These are phyloP conservation scores for Dioszegia aurantiaca DNA, from an alignment of 768 basidiomycete genomes.

Conservation along the genomic window DNA sequence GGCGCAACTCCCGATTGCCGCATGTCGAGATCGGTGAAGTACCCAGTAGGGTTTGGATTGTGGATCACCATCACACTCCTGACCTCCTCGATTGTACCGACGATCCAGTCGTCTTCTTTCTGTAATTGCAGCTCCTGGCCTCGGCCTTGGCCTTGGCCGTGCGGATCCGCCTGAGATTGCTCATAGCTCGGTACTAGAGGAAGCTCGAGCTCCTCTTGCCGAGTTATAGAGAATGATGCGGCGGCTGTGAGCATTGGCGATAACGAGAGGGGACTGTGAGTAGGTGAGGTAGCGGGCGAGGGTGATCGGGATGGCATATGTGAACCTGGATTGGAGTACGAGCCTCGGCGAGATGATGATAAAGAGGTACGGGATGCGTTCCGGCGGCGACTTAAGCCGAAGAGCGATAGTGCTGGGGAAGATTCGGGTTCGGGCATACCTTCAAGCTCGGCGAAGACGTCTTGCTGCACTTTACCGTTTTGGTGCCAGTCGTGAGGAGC, in stretches of 20 bases:
- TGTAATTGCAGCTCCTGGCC: background rate
- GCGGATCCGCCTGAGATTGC: slow-evolving; percentile 11
- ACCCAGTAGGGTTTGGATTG: slow-evolving; percentile 26
- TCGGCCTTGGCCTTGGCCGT: background rate
- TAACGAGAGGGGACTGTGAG: background rate
- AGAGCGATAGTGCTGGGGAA: background rate
- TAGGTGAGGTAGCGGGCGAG: background rate
- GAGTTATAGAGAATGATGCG: slow-evolving; percentile 16
- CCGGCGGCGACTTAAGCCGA: slow-evolving; percentile 5
- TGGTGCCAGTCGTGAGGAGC: slow-evolving; percentile 38
- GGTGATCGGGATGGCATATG: slow-evolving; percentile 19
- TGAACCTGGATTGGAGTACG: slow-evolving; percentile 2
- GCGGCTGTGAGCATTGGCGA: slow-evolving; percentile 14
- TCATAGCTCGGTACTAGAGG: slow-evolving; percentile 28
- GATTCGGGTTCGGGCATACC: slow-evolving; percentile 23
- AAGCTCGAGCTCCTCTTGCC: slow-evolving; percentile 17
- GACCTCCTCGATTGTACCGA: slow-evolving; percentile 11
- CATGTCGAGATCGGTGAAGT: slow-evolving; percentile 25
- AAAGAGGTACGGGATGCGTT: background rate
- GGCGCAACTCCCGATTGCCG: slow-evolving; percentile 17
- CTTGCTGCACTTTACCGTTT: slow-evolving; percentile 25
- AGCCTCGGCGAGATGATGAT: slow-evolving; percentile 1
- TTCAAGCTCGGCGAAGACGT: slow-evolving; percentile 33
- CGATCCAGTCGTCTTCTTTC: slow-evolving; percentile 25
- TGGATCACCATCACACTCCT: slow-evolving; percentile 22